Conservation (phyloP, 2,329 filamentous ascomycete genomes). For the Colletotrichum aenigma region DNA sequence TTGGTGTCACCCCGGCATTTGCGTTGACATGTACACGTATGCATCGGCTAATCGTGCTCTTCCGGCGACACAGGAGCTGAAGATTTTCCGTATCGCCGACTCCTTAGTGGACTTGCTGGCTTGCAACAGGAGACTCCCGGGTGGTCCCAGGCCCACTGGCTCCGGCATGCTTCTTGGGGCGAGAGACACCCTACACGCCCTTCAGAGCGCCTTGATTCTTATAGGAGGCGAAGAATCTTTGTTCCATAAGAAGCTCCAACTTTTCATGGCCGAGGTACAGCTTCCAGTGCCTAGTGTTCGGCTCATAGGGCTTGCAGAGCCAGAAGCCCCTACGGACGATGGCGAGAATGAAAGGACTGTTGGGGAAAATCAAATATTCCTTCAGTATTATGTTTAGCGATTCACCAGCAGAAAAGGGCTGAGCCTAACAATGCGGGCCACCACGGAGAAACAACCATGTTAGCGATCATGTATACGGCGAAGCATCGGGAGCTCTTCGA, state of each 20-base stretch:
- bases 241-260: background rate
- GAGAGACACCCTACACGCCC: background rate
- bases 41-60: rapidly evolving
- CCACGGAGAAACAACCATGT: background rate
- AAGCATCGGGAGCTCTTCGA: background rate
- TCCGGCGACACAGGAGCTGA: background rate
- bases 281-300: background rate
- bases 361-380: background rate
- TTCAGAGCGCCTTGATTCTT: background rate
- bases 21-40: background rate
- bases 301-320: background rate
- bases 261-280: background rate
- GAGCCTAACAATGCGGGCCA: rapidly evolving
- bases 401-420: background rate
- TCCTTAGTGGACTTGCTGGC: background rate
- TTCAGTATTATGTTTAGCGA: background rate
- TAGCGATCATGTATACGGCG: background rate
- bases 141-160: background rate
- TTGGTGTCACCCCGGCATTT: background rate
- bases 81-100: background rate
- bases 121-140: background rate
- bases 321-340: background rate
- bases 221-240: background rate
- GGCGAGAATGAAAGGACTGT: rapidly evolving
- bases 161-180: background rate